Evolutionary conservation across 2,329 filamentous ascomycete species (phyloP).

Genomic region (Fusarium sororula): DNA sequence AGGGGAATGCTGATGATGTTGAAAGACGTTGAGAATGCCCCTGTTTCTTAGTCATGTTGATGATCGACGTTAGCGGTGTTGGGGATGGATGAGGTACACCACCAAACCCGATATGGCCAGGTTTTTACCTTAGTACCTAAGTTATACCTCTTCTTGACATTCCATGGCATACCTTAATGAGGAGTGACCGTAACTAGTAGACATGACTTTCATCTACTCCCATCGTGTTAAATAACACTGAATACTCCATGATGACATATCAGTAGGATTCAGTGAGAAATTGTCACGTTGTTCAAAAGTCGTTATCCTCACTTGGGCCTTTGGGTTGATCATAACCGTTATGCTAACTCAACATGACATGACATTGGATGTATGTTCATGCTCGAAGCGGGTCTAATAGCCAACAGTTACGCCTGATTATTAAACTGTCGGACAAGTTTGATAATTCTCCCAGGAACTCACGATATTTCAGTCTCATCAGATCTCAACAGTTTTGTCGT

Average conservation of each 20-base stretch:
- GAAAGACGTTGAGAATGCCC: slow-evolving; percentile 20
- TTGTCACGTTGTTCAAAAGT: neutral
- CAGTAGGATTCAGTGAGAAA: neutral
- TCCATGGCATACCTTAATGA: too few species aligned
- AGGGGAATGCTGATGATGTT: neutral
- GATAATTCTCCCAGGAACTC: slow-evolving; percentile 21
- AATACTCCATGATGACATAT: neutral
- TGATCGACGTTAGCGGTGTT: neutral
- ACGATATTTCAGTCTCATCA: neutral
- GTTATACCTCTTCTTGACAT: neutral
- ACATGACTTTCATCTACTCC: neutral
- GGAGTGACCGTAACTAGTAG: too few species aligned
- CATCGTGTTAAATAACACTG: neutral
- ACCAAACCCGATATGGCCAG: slow-evolving; percentile 6
- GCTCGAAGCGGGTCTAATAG: slow-evolving; percentile 2
- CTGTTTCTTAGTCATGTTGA: slow-evolving; percentile 21
- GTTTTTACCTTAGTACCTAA: neutral
- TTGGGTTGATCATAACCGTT: neutral
- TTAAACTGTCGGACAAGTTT: slow-evolving; percentile 25
- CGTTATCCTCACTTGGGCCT: neutral
- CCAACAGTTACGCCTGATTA: slow-evolving; percentile 16
- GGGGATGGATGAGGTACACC: neutral
- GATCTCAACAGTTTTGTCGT: slow-evolving; percentile 21
- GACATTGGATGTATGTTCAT: neutral
- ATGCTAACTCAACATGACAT: slow-evolving; percentile 25